phyloP scores from a whole-genome alignment of 257 asterid species.

The Lantana camara region DNA sequence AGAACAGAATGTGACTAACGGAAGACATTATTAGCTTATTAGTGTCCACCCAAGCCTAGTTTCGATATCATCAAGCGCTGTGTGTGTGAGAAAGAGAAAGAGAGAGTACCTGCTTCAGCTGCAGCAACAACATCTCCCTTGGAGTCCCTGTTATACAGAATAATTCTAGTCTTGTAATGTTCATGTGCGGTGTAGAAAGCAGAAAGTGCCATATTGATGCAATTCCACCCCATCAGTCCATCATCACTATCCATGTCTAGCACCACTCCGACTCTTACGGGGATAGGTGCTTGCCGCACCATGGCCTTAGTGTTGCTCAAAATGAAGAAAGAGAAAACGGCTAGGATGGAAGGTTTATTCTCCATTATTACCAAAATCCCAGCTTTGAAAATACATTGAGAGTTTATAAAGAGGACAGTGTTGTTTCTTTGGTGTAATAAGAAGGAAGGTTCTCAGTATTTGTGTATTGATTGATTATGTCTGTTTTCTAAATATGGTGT shows the following conservation, averaged over 20 bases:
- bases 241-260: slow-evolving; percentile 38
- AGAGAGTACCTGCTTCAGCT: slow-evolving; percentile 53
- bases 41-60: no score
- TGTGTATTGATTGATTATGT: no score
- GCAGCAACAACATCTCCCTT: slow-evolving; percentile 40
- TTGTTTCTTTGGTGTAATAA: no score
- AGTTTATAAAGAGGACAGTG: no score
- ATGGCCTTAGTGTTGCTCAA: background rate
- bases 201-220: slow-evolving; percentile 51
- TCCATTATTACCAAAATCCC: background rate
- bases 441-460: no score
- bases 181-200: slow-evolving; percentile 40
- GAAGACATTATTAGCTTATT: no score
- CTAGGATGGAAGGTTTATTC: slow-evolving; percentile 5
- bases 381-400: background rate
- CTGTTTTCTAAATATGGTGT: no score
- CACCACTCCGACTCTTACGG: slow-evolving; percentile 52
- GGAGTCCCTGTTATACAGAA: slow-evolving; percentile 41
- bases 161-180: slow-evolving; percentile 38
- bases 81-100: background rate
- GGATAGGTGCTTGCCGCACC: slow-evolving; percentile 28
- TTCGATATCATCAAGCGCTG: no score
- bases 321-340: background rate
- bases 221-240: slow-evolving; percentile 45
- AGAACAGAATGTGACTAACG: no score